Evolutionary conservation across 257 asterid species (phyloP).

Genomic region (Scutellaria minor): DNA sequence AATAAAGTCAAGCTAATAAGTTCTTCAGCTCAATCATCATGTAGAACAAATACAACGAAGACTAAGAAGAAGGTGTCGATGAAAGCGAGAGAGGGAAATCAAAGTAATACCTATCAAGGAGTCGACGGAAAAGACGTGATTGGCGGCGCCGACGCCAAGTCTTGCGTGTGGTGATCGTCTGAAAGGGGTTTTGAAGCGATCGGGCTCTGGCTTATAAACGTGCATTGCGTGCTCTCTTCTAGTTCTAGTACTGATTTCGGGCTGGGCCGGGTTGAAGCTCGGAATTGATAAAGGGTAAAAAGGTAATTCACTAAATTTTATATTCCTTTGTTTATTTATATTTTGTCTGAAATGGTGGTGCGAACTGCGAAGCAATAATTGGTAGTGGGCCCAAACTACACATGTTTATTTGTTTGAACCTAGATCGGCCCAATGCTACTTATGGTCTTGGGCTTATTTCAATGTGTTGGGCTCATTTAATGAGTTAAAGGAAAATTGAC

Average conservation of each 20-base stretch:
- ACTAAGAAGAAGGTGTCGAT: not conserved
- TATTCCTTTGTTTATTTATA: not conserved
- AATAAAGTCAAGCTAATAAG: not conserved
- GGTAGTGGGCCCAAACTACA: too few relatives aligned
- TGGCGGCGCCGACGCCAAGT: slow-evolving; percentile 34
- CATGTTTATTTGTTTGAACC: too few relatives aligned
- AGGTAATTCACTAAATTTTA: too few relatives aligned
- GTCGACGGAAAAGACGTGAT: not conserved
- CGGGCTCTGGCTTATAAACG: slow-evolving; percentile 1
- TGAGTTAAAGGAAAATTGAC: too few relatives aligned
- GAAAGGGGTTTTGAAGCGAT: slow-evolving; percentile 9
- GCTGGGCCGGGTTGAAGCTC: slow-evolving; percentile 23
- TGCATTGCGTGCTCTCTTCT: not conserved
- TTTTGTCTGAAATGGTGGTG: not conserved
- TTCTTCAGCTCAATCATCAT: not conserved
- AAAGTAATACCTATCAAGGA: slow-evolving; percentile 13
- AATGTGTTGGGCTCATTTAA: too few relatives aligned
- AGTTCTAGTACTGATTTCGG: slow-evolving; percentile 1
- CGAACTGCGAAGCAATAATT: too few relatives aligned
- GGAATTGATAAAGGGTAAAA: not conserved
- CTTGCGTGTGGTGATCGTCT: slow-evolving; percentile 7
- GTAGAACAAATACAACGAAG: not conserved
- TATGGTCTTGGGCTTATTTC: too few relatives aligned
- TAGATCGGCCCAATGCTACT: too few relatives aligned
- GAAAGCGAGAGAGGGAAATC: not conserved